Conservation (phyloP, 129 eudicot genomes). For the sunflower (Helianthus annuus) region DNA sequence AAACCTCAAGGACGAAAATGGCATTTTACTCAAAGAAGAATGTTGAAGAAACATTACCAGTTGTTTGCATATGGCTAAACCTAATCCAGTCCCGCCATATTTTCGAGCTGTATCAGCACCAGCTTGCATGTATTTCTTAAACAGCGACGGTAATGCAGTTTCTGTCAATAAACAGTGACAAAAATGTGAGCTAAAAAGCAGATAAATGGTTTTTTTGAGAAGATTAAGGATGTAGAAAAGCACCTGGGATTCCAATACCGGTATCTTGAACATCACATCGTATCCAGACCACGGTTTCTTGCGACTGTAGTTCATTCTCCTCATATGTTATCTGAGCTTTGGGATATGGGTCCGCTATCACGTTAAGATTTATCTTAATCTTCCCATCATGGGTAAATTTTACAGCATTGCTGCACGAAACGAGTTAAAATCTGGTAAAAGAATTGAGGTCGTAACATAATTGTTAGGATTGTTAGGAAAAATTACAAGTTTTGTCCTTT, state of each 20-base stretch:
- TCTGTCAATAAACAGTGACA: constrained; percentile 39
- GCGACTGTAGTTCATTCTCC: constrained; percentile 35
- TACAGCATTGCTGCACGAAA: constrained; percentile 76
- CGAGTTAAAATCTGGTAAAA: neutral
- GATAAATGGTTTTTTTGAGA: neutral
- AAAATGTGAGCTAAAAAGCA: neutral
- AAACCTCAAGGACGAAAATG: neutral
- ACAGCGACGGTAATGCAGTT: constrained; percentile 69
- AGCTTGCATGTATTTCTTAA: constrained; percentile 96
- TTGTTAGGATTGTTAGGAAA: no score
- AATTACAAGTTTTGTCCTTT: no score
- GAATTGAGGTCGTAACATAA: neutral
- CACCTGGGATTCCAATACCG: constrained; percentile 98
- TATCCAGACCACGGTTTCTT: constrained; percentile 77
- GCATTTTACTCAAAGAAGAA: neutral
- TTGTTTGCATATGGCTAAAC: constrained; percentile 95
- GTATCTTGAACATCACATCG: constrained; percentile 92
- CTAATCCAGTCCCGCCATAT: constrained; percentile 98
- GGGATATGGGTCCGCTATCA: constrained; percentile 49
- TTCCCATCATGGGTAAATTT: constrained; percentile 94
- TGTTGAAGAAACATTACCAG: constrained; percentile 49
- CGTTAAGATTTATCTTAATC: constrained; percentile 78
- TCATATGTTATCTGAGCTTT: constrained; percentile 32
- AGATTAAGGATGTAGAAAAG: neutral
- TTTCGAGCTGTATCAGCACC: constrained; percentile 89